A percentile compares a stretch with the other conserved stretches of the same genome.
These are phyloP conservation scores for Fusarium guadeloupense DNA, from an alignment of 2,329 filamentous ascomycete genomes.

Conservation along the genomic window DNA sequence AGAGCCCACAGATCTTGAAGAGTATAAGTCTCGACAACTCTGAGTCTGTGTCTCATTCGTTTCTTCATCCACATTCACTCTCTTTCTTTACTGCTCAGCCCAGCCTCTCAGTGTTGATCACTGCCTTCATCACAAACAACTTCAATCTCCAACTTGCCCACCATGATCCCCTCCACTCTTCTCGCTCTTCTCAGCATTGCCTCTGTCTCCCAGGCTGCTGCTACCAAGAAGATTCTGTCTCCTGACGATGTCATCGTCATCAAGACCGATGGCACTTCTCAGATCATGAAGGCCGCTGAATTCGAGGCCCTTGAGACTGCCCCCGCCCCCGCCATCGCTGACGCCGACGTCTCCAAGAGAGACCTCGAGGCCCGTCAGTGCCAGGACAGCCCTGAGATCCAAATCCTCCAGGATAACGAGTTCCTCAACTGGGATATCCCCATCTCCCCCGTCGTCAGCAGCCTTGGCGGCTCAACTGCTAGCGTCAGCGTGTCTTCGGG, in stretches of 20 bases:
- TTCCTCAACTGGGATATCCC: slow-evolving; percentile 39
- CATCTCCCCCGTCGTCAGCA: slow-evolving; percentile 38
- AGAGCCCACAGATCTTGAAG: not conserved
- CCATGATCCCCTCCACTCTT: slow-evolving; percentile 28
- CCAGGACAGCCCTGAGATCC: slow-evolving; percentile 33
- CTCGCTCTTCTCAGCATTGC: slow-evolving; percentile 25
- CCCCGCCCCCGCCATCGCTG: slow-evolving; percentile 1
- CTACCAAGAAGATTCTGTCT: slow-evolving; percentile 6
- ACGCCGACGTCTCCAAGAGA: not conserved
- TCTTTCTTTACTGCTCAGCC: not conserved
- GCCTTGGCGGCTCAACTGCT: slow-evolving; percentile 18
- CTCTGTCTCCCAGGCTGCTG: slow-evolving; percentile 28
- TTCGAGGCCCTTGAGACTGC: slow-evolving; percentile 28
- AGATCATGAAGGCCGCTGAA: slow-evolving; percentile 36
- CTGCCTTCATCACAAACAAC: not conserved
- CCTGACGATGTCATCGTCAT: slow-evolving; percentile 35
- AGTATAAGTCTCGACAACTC: not conserved
- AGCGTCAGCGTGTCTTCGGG: slow-evolving; percentile 23
- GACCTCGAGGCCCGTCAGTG: slow-evolving; percentile 14
- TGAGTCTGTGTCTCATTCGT: not conserved
- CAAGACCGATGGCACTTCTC: slow-evolving; percentile 23
- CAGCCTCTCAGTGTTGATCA: not conserved
- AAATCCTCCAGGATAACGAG: slow-evolving; percentile 31
- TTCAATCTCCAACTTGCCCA: not conserved
- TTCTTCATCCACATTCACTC: not conserved